Percentiles rank a stretch among this genome's conserved stretches.
Conservation (phyloP, 1,139 yeast genomes). For the Geotrichum macrosporum region DNA sequence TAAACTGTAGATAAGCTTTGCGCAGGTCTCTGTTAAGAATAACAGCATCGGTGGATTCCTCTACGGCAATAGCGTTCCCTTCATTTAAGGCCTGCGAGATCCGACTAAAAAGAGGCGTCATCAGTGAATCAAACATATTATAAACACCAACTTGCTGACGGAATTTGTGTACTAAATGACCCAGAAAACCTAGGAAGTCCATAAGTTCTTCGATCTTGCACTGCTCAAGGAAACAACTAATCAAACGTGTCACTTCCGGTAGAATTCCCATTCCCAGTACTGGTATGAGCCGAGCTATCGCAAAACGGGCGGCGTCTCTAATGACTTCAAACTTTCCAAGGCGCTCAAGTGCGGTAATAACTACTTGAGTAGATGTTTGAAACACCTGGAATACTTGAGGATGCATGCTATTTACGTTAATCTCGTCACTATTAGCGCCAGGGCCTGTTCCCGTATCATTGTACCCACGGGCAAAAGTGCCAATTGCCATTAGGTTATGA, state of each 20-base stretch:
- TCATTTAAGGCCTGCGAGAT: slow-evolving; percentile 54
- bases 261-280: slow-evolving; percentile 56
- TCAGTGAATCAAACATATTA: slow-evolving; percentile 64
- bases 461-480: slow-evolving; percentile 83
- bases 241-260: slow-evolving; percentile 62
- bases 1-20: slow-evolving; percentile 63
- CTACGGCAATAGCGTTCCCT: slow-evolving; percentile 35
- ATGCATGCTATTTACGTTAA: slow-evolving; percentile 22
- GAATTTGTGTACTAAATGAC: slow-evolving; percentile 81
- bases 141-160: slow-evolving; percentile 64
- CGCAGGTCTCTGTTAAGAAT: slow-evolving; percentile 47
- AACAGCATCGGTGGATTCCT: slow-evolving; percentile 44
- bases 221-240: slow-evolving; percentile 67
- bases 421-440: slow-evolving; percentile 17
- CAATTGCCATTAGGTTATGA: slow-evolving; percentile 82
- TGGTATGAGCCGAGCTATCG: slow-evolving; percentile 83
- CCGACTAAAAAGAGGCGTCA: slow-evolving; percentile 69
- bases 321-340: slow-evolving; percentile 63
- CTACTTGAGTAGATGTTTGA: slow-evolving; percentile 73
- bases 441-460: slow-evolving; percentile 39
- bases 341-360: slow-evolving; percentile 74
- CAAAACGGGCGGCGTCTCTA: slow-evolving; percentile 80
- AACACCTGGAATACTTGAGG: slow-evolving; percentile 49
- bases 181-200: slow-evolving; percentile 80
- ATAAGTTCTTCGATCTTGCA: slow-evolving; percentile 62